Evolutionary conservation across 495 filamentous ascomycete species (phyloP), one percentile per base, ranked within the genome.

Genomic region (Aspergillus sclerotiicarbonarius): DNA sequence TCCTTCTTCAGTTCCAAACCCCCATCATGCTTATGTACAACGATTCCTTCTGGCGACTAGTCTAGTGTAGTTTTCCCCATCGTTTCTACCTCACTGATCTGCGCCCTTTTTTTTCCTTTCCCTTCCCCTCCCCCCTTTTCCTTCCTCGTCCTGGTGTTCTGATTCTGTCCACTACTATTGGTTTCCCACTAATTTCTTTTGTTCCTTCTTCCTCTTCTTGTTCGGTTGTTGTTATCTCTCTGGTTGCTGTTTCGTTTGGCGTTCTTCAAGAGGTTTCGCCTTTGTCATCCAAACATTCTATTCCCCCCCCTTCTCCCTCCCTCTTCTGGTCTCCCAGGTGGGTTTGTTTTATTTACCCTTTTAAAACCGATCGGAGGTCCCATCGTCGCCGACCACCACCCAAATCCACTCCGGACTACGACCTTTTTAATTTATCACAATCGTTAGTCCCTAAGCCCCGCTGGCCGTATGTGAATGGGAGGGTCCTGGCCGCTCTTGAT

Each of bases 391-490:
- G 25, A 21, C 51, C 13, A 20, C 51, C 21, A 20, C 30, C n/a
- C 8, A 54, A 54, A 54, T 31, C 52, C 52, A 45, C 52, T 12
- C 31, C 30, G 37, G 12, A 30, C 30, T 49, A 30, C 45, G 55
- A 41, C 35, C 30, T 54, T 53, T 32, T 55, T 60, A 65, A 53
- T 58, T 56, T n/a, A 13, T 41, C 13, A 15, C 13, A 12, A n/a
- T 41, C n/a, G 13, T n/a, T 41, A 60, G 55, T 59, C 46, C 35
- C 37, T 19, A 32, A 57, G 50, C 56, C 59, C 56, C 52, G 54
- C 59, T 48, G 53, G 10, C 61, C 52, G 53, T 55, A 53, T 53
- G 54, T 44, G 50, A 58, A 50, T 53, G 54, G 48, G 50, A 56
- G 37, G 54, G 41, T 59, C 57, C 51, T 55, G 16, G 45, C 46